phyloP scores from a whole-genome alignment of 1,284 basidiomycete species.

The Athelia sp. region DNA sequence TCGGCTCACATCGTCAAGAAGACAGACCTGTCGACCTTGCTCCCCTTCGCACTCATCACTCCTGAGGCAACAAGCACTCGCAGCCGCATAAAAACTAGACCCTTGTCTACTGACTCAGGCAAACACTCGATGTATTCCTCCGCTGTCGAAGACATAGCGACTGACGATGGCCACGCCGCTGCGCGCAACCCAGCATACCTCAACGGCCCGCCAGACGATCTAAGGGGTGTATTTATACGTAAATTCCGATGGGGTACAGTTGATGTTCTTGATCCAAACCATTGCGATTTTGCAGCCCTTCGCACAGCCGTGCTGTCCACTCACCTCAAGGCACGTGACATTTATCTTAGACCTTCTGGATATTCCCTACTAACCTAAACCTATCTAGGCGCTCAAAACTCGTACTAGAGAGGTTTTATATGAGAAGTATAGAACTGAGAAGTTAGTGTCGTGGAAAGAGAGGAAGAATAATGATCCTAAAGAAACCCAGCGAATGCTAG shows the following conservation, averaged over 20 bases:
- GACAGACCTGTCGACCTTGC: conserved; percentile 43
- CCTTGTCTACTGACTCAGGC: conserved; percentile 10
- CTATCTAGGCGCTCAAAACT: conserved; percentile 62
- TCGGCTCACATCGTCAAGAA: conserved; percentile 62
- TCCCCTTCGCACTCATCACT: conserved; percentile 76
- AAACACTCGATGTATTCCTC: conserved; percentile 14
- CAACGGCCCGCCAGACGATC: conserved; percentile 51
- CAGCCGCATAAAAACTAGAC: conserved; percentile 23
- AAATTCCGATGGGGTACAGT: conserved; percentile 80
- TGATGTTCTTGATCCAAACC: conserved; percentile 75
- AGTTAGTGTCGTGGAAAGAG: conserved; percentile 75
- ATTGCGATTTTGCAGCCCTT: conserved; percentile 80
- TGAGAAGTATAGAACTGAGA: conserved; percentile 80
- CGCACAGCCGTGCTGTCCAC: conserved; percentile 74
- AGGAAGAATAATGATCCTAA: conserved; percentile 72
- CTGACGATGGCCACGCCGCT: conserved; percentile 10
- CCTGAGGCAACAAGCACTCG: conserved; percentile 50
- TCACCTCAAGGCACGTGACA: conserved; percentile 63
- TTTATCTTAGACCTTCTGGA: conserved; percentile 9
- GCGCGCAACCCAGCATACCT: conserved; percentile 38
- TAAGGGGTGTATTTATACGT: conserved; percentile 67
- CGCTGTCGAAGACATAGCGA: neutral
- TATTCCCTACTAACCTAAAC: conserved; percentile 8
- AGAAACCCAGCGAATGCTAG: conserved; percentile 61
- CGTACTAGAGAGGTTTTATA: conserved; percentile 80